Evolutionary conservation across 306 rosid genomes (phyloP).

Genomic region (Trifolium repens): DNA sequence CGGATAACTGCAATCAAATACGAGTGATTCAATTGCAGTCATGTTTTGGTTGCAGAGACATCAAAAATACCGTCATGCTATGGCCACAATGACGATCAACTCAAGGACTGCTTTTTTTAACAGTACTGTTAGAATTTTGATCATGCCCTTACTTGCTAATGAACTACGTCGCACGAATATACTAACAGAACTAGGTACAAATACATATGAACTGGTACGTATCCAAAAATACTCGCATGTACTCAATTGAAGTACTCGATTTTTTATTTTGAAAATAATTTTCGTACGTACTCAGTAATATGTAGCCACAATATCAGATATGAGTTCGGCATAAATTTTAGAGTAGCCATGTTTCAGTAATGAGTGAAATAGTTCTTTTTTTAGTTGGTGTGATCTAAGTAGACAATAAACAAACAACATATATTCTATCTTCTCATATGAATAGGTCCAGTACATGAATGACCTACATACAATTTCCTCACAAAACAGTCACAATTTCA

Average conservation of each 20-base stretch:
- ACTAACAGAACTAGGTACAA: no score
- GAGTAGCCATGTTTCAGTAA: neutral
- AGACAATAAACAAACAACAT: neutral
- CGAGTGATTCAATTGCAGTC: neutral
- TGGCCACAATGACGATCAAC: neutral
- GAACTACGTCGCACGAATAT: neutral
- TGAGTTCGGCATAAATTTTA: no score
- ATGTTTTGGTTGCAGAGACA: neutral
- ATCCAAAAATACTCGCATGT: no score
- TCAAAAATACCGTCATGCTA: no score
- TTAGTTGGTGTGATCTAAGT: neutral
- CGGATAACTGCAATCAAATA: neutral
- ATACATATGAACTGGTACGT: no score
- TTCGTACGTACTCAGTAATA: no score
- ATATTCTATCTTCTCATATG: neutral
- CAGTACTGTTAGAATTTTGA: no score
- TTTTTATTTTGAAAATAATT: no score
- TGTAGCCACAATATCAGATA: no score
- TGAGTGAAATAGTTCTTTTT: no score
- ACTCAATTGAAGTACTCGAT: no score
- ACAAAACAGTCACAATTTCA: slow-evolving; percentile 35
- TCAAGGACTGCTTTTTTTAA: neutral
- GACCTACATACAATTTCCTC: slow-evolving; percentile 29
- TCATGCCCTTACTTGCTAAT: neutral
- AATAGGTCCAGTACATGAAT: slow-evolving; percentile 17